Base-by-base conservation (phyloP, 176 grass and related monocot species). In the Oryza glaberrima region DNA sequence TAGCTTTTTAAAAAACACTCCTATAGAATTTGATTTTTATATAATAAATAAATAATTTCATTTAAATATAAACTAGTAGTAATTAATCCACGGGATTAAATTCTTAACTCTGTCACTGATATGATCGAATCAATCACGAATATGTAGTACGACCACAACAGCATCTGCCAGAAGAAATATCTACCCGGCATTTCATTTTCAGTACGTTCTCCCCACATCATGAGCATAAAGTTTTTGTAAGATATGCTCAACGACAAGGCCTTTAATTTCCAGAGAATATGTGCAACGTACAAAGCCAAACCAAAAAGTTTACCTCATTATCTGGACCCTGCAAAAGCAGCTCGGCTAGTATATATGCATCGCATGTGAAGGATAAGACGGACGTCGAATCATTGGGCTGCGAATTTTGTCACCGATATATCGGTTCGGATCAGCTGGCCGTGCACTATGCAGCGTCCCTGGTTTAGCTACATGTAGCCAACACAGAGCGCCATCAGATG, bases 361-460 rank as follows among this genome's bases (percentile, higher is more conserved):
- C 79, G 51, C 73, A 72, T 72, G 54, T 40, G 73, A 69, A 83
- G 67, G 80, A 72, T 88, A 83, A 83, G 86, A 77, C 58, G 58
- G 58, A 9, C 12, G 73, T 77, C 79, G n/a, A 83, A 82, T 87
- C 72, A 82, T 25, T 63, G 58, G 56, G 19, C 30, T 70, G 72
- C 35, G 47, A 45, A 44, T 26, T 26, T 35, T 65, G 70, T 41
- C 52, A 45, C 69, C 83, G 22, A 19, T 14, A 47, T 7, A 36
- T 38, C 28, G 16, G 3, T 46, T 22, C 35, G 60, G 54, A n/a
- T 23, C 23, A 61, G 75, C n/a, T 64, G 11, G 75, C 34, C 45
- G 23, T 30, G 23, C 8, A 16, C 58, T 43, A 73, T 48, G 2
- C 28, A 32, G 30, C 30, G 30, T 32, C 30, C 30, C 30, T 32